These are phyloP conservation scores for Colletotrichum sp. DNA, from an alignment of 2,329 filamentous ascomycete genomes.

Conservation along the genomic window DNA sequence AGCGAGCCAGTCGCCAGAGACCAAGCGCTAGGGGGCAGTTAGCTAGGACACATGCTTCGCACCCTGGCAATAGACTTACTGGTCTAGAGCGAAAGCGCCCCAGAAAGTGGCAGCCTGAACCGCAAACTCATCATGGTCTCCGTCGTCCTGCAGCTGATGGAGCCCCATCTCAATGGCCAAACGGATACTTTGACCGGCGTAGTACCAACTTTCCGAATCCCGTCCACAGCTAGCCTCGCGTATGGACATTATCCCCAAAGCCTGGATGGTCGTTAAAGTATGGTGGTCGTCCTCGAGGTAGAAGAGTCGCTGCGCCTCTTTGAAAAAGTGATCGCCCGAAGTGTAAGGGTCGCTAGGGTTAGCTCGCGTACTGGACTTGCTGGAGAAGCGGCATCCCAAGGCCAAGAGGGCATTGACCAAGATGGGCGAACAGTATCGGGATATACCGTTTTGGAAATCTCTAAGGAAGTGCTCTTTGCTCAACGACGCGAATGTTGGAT, in stretches of 20 bases:
- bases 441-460: constrained; percentile 66
- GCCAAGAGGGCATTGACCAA: constrained; percentile 71
- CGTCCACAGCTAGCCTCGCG: constrained; percentile 75
- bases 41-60: not conserved
- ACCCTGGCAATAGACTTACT: constrained; percentile 48
- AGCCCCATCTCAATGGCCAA: constrained; percentile 76
- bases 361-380: constrained; percentile 66
- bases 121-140: constrained; percentile 60
- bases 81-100: constrained; percentile 67
- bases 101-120: constrained; percentile 66
- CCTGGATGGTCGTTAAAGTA: constrained; percentile 74
- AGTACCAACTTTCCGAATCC: constrained; percentile 76
- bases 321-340: constrained; percentile 77
- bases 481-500: constrained; percentile 76
- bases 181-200: constrained; percentile 74
- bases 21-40: constrained; percentile 56
- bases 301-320: constrained; percentile 68
- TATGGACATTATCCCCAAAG: constrained; percentile 77
- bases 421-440: constrained; percentile 71
- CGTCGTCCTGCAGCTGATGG: constrained; percentile 57
- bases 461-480: constrained; percentile 74
- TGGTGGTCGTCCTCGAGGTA: constrained; percentile 63
- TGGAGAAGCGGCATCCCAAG: constrained; percentile 72
- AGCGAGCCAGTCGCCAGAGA: constrained; percentile 68
- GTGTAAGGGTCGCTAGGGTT: constrained; percentile 66